Evolutionary conservation across 2,329 filamentous ascomycete species (phyloP).

Genomic region (Hypocrella siamensis): DNA sequence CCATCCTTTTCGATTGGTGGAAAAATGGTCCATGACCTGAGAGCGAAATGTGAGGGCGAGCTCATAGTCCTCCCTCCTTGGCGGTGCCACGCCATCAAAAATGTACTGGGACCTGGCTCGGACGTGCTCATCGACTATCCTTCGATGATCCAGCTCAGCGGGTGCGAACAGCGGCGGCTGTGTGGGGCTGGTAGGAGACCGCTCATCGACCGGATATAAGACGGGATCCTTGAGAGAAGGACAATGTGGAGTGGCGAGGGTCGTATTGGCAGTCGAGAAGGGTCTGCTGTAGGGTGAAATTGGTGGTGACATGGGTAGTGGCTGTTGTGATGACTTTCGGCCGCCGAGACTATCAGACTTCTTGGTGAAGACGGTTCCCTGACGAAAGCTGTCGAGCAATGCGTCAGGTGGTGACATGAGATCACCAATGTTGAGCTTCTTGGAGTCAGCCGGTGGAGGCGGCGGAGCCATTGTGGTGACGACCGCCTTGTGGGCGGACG

Average conservation of each 20-base stretch:
- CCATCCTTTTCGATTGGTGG: conserved; percentile 29
- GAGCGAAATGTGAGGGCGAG: conserved; percentile 36
- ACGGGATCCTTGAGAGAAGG: conserved; percentile 36
- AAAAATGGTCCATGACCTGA: conserved; percentile 30
- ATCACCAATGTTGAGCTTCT: conserved; percentile 34
- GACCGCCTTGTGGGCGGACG: conserved; percentile 7
- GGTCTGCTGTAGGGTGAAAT: conserved; percentile 33
- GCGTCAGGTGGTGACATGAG: conserved; percentile 48
- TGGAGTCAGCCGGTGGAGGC: conserved; percentile 12
- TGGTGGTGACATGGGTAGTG: conserved; percentile 38
- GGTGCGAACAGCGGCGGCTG: conserved; percentile 34
- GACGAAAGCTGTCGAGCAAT: conserved; percentile 36
- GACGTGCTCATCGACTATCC: conserved; percentile 34
- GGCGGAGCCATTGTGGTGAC: conserved; percentile 15
- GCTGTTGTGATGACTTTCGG: conserved; percentile 14
- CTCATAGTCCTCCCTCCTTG: conserved; percentile 36
- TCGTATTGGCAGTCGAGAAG: conserved; percentile 16
- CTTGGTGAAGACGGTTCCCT: conserved; percentile 6
- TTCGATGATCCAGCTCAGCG: conserved; percentile 23
- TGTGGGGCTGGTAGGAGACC: conserved; percentile 19
- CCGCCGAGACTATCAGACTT: conserved; percentile 8
- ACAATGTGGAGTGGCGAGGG: conserved; percentile 12
- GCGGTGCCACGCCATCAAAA: conserved; percentile 29
- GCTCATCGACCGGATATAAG: conserved; percentile 35
- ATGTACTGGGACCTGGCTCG: conserved; percentile 24